These are phyloP conservation scores for Holtermannia corniformis DNA, from an alignment of 768 basidiomycete genomes.

Conservation along the genomic window DNA sequence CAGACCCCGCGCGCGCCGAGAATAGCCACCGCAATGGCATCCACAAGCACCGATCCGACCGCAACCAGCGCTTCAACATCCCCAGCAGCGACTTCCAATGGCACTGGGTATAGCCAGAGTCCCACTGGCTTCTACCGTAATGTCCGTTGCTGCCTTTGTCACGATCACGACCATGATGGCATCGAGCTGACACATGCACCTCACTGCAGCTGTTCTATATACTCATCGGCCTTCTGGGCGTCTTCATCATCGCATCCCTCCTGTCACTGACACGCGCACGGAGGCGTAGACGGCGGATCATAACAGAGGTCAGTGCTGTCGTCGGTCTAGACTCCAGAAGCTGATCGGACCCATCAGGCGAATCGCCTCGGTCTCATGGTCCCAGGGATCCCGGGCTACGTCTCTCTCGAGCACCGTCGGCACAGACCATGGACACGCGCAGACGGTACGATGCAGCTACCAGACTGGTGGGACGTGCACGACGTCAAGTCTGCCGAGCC, in stretches of 20 bases:
- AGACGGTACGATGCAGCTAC: conserved; percentile 12
- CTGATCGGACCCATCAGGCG: conserved; percentile 11
- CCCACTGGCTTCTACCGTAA: not conserved
- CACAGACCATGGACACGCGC: conserved; percentile 8
- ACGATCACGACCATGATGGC: not conserved
- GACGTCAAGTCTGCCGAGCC: no score
- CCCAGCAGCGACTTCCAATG: no score
- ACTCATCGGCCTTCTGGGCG: conserved; percentile 30
- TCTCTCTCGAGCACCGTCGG: conserved; percentile 22
- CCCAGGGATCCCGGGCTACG: conserved; percentile 32
- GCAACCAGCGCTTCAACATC: no score
- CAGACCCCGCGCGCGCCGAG: no score
- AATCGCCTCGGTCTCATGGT: conserved; percentile 27
- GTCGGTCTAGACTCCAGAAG: no score
- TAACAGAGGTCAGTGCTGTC: conserved; percentile 20
- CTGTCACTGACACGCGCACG: conserved; percentile 24
- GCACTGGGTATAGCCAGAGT: no score
- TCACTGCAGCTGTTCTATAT: conserved; percentile 37
- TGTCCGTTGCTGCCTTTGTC: not conserved
- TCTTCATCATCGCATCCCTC: conserved; percentile 27
- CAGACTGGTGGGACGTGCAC: conserved; percentile 33
- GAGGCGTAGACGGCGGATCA: conserved; percentile 15
- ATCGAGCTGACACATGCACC: not conserved
- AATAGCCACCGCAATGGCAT: no score
- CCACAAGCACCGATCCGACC: no score